Evolutionary conservation across 2,329 filamentous ascomycete genomes (phyloP).

Genomic region (Fonsecaea multimorphosa): DNA sequence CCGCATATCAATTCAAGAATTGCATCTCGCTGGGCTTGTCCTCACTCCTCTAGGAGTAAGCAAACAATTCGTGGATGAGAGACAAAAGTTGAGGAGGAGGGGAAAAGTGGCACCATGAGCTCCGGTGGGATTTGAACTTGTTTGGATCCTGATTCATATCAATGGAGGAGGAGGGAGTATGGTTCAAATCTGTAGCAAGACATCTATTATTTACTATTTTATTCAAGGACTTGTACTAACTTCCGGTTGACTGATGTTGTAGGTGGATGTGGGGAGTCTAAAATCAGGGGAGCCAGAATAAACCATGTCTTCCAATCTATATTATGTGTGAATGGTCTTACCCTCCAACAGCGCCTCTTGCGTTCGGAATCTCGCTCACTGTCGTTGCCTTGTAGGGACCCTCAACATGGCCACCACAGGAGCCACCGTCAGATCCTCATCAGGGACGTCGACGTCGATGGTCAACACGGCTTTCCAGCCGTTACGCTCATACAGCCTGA

Average conservation of each 20-base stretch:
- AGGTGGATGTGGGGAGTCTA: background rate
- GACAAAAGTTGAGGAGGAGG: background rate
- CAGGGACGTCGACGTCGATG: conserved; percentile 19
- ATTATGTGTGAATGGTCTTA: background rate
- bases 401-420: conserved; percentile 32
- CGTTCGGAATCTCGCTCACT: background rate
- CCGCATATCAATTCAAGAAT: background rate
- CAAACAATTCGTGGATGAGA: background rate
- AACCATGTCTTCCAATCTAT: background rate
- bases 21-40: background rate
- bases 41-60: background rate
- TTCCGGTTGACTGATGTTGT: background rate
- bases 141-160: background rate
- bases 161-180: background rate
- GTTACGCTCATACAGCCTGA: conserved; percentile 30
- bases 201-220: background rate
- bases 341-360: background rate
- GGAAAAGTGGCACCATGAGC: background rate
- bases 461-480: conserved; percentile 29
- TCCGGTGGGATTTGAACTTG: background rate
- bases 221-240: no score
- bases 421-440: conserved; percentile 27
- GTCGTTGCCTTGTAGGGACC: conserved; percentile 12
- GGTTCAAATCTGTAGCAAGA: background rate
- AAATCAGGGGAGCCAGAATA: background rate